Base-by-base conservation (phyloP, 805 yeast species). In the Candida koratica region DNA sequence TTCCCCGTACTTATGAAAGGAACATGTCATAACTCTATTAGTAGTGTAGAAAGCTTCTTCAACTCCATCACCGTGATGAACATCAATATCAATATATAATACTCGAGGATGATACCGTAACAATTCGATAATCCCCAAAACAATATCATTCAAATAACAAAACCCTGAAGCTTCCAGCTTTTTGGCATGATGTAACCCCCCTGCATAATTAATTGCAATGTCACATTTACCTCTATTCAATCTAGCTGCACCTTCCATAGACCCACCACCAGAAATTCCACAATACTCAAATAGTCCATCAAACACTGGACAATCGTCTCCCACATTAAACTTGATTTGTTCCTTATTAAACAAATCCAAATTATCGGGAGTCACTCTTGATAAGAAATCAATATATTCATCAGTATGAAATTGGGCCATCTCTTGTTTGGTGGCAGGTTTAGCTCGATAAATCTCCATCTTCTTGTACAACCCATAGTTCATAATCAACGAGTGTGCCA, bases 391-490 rank as follows among this genome's bases (percentile, higher is more conserved):
- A 41, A 93, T 82, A 59, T 93, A 93, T 60, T 93, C 98, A 60
- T 93, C 97, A 2, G 97, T 87, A 60, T 93, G 98, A 62, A 93
- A 90, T 63, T 90, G 97, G 51, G 95, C 84, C 96, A 93, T 87
- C 55, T 93, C 98, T 61, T 90, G 96, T 56, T 86, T 84, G 12
- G 97, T 89, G 26, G 98, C 98, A 1, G 97, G 96, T 60, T 88
- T 89, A 28, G 97, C 97, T 34, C 97, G 75, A 60, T 89, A 89
- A 32, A 93, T 86, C 58, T 93, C 97, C 96, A 93, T 90, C 63
- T 90, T 84, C 61, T 89, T 87, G 67, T 93, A 89, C 36, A 93
- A 73, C 1, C 97, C 97, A 60, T 93, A 93, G 64, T 90, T 89
- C 95, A 93, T 90, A 47, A 93, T 85, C 52, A 93, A 71, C 27